Percentiles rank a stretch among this genome's conserved stretches.
phyloP scores from a whole-genome alignment of 2,329 filamentous ascomycete species.

The Aaosphaeria pasadenensis region DNA sequence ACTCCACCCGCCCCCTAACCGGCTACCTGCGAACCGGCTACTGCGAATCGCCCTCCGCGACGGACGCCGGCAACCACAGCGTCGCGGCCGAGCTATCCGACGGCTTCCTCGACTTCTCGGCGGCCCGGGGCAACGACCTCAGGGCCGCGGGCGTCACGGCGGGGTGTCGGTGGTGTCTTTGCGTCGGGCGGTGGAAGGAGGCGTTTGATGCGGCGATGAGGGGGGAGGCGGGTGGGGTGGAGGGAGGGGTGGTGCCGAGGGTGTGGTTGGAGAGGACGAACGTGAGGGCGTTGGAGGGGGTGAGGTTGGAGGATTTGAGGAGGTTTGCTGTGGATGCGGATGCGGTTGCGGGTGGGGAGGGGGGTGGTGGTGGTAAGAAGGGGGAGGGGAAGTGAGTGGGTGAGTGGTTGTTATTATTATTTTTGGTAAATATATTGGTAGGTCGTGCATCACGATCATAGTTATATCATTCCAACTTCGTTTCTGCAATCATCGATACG shows the following conservation, averaged over 20 bases:
- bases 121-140: conserved; percentile 58
- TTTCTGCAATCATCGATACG: too few species aligned
- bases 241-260: conserved; percentile 46
- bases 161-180: conserved; percentile 64
- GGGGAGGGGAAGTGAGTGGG: too few species aligned
- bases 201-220: conserved; percentile 53
- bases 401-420: too few species aligned
- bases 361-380: too few species aligned
- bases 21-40: conserved; percentile 62
- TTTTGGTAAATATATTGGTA: too few species aligned
- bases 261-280: conserved; percentile 54
- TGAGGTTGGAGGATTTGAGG: conserved; percentile 49
- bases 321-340: conserved; percentile 46
- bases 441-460: too few species aligned
- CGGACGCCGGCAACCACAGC: conserved; percentile 58
- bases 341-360: too few species aligned
- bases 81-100: conserved; percentile 54
- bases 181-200: conserved; percentile 59
- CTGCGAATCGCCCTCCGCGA: conserved; percentile 51
- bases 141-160: conserved; percentile 52
- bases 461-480: too few species aligned
- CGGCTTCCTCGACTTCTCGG: conserved; percentile 61
- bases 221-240: conserved; percentile 26
- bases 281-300: conserved; percentile 48
- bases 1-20: conserved; percentile 58